These are phyloP conservation scores for Corylus avellana DNA, from an alignment of 306 rosid species.

Conservation along the genomic window DNA sequence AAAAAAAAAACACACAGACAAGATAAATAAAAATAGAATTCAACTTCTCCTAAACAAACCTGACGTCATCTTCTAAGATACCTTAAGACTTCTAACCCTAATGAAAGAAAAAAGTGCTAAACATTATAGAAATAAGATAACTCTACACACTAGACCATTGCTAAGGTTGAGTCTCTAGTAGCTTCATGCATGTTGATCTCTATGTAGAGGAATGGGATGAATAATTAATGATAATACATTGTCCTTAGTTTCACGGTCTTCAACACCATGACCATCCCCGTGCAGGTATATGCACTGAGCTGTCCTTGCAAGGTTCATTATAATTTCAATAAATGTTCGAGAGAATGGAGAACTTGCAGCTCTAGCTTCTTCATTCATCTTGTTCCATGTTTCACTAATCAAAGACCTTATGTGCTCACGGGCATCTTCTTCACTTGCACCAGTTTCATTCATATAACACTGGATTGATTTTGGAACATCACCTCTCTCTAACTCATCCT, in stretches of 20 bases:
- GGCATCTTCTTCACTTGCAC: constrained; percentile 9
- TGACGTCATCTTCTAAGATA: too few species aligned
- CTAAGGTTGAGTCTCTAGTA: too few species aligned
- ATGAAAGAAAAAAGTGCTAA: too few species aligned
- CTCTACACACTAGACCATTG: too few species aligned
- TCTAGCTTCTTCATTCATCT: constrained; percentile 2
- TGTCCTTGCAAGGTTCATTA: constrained; percentile 10
- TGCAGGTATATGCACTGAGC: constrained; percentile 19
- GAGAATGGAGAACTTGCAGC: not conserved
- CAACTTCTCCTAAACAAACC: too few species aligned
- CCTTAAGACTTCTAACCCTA: too few species aligned
- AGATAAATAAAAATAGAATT: too few species aligned
- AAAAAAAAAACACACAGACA: too few species aligned
- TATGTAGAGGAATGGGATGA: not conserved
- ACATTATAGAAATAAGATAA: too few species aligned
- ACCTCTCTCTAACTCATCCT: constrained; percentile 23
- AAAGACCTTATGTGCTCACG: not conserved
- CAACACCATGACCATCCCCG: constrained; percentile 1
- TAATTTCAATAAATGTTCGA: not conserved
- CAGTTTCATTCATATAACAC: constrained; percentile 31
- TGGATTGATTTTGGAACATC: constrained; percentile 22
- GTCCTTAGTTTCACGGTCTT: constrained; percentile 8
- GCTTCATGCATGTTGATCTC: too few species aligned
- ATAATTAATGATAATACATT: constrained; percentile 3
- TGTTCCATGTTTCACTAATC: constrained; percentile 20